Evolutionary conservation across 257 asterid species (phyloP), one percentile per base, ranked within the genome.

Genomic region (Datura wrightii): DNA sequence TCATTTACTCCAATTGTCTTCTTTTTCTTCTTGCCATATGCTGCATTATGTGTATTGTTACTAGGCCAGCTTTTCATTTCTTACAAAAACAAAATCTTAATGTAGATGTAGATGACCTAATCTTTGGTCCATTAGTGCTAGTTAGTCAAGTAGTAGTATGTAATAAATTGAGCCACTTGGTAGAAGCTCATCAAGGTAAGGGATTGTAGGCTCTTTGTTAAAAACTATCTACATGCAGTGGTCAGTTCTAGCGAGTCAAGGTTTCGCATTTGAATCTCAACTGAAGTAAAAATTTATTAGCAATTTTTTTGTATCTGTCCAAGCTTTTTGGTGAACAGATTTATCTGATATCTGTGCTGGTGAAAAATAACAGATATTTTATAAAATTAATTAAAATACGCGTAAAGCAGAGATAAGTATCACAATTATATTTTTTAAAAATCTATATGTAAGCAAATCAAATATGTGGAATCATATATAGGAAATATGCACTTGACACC

Each of bases 401-500:
- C 10, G 3, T 8, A 8, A 36, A 5, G 31, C 10, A 18, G 24
- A 39, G 8, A 0, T 0, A 16, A 0, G 8, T 11, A 69, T 0
- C 0, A 67, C 11, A 6, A 1, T 39, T 15, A 15, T 8, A 39
- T 3, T 8, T 50, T 10, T 48, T 48, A 1, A 11, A 39, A 67
- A 76, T 11, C 19, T 31, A 74, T 36, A 72, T 72, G 44, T 46
- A 74, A 72, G 59, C 19, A 76, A 50, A 76, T 76, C 31, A 76
- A 52, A 52, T 78, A 34, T 78, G 63, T 52, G 44, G 46, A 82
- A 65, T 65, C 79, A 82, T 41, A 15, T 5, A 54, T 79, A 50
- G 69, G 48, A 79, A 54, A 54, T n/a, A 14, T 79, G 52, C 41
- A 82, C 79, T 82, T 82, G 79, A 82, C 11, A 65, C 85, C 65